Conservation (phyloP, 2,329 filamentous ascomycete species). For the Colletotrichum sp. region DNA sequence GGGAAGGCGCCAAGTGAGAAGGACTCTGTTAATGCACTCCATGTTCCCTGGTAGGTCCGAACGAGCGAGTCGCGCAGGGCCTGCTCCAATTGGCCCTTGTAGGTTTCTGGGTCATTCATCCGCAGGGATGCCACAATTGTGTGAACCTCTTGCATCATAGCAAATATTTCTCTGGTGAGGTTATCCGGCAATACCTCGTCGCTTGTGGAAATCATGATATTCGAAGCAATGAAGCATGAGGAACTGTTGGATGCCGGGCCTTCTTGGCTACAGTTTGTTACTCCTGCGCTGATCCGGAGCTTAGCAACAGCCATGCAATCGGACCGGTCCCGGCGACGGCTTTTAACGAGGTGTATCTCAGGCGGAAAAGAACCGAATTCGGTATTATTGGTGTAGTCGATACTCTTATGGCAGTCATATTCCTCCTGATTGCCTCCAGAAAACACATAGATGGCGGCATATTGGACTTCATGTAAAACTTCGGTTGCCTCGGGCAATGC, state of each 20-base stretch:
- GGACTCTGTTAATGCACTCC: not conserved
- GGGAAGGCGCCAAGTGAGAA: rapidly evolving
- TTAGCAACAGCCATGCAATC: not conserved
- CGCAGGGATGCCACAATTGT: not conserved
- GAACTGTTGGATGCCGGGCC: not conserved
- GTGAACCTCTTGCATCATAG: not conserved
- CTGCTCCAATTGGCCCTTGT: rapidly evolving
- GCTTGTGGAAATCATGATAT: not conserved
- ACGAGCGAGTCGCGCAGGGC: not conserved
- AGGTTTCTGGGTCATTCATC: not conserved
- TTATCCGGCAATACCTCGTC: rapidly evolving
- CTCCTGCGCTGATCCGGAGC: not conserved
- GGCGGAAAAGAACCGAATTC: not conserved
- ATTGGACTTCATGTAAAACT: rapidly evolving
- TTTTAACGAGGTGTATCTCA: not conserved
- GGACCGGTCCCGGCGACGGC: rapidly evolving
- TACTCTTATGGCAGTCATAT: not conserved
- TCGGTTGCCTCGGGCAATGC: rapidly evolving
- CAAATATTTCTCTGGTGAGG: not conserved
- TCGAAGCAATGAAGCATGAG: not conserved
- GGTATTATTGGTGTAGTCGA: not conserved
- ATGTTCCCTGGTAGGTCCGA: not conserved
- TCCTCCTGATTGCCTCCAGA: rapidly evolving
- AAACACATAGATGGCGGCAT: rapidly evolving
- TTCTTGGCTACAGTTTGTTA: not conserved